phyloP scores from a whole-genome alignment of 805 yeast genomes.

The Starmerella davenportii region DNA sequence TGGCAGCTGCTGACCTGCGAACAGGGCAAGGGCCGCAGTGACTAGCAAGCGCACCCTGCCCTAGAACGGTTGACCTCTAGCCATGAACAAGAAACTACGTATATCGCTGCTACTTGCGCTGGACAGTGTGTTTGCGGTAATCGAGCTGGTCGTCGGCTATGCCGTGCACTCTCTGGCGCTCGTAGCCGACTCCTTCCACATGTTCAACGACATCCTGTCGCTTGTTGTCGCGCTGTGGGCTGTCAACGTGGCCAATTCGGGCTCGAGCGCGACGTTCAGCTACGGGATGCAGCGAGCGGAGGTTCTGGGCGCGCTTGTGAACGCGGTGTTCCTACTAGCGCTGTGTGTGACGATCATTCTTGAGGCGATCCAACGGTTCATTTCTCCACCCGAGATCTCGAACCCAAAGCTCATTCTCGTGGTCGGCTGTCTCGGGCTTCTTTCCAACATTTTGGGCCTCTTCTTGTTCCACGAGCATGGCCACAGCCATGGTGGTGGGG shows the following conservation, averaged over 20 bases:
- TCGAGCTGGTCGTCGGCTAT: constrained; percentile 64
- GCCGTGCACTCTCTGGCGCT: constrained; percentile 86
- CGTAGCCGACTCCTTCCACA: constrained; percentile 92
- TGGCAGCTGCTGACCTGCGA: no score
- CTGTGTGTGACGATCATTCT: constrained; percentile 79
- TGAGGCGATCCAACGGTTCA: constrained; percentile 80
- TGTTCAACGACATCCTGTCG: constrained; percentile 88
- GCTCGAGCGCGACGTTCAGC: constrained; percentile 76
- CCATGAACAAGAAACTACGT: constrained; percentile 42
- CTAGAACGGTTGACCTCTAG: neutral
- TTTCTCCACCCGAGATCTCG: constrained; percentile 58
- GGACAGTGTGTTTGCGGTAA: constrained; percentile 66
- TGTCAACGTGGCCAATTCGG: constrained; percentile 67
- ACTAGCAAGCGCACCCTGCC: neutral
- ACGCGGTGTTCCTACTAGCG: constrained; percentile 84
- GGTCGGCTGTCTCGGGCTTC: constrained; percentile 70
- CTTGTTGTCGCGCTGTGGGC: constrained; percentile 90
- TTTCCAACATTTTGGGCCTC: constrained; percentile 69
- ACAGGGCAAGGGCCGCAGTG: neutral
- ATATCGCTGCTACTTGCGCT: constrained; percentile 52
- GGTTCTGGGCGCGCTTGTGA: constrained; percentile 82
- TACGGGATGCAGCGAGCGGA: constrained; percentile 98
- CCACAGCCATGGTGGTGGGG: constrained; percentile 31
- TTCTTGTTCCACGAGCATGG: constrained; percentile 57
- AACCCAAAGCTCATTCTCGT: constrained; percentile 67